Evolutionary conservation across 495 filamentous ascomycete genomes (phyloP).

Genomic region (Penicillium angulare): DNA sequence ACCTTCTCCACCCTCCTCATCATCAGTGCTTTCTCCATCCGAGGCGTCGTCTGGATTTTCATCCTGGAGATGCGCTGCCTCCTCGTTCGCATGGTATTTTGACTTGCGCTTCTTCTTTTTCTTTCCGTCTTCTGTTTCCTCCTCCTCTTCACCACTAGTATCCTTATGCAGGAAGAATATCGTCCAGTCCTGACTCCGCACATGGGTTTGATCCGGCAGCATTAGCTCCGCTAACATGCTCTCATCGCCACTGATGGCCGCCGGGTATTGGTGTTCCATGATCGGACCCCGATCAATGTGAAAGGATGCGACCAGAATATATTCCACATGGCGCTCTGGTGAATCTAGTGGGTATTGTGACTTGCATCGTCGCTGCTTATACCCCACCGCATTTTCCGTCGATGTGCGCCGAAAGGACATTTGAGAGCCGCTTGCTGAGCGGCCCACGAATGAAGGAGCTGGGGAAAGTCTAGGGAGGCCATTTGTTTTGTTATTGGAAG

Average conservation of each 20-base stretch:
- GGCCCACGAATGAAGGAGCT: conserved; percentile 52
- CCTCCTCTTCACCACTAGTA: conserved; percentile 74
- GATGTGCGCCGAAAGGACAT: conserved; percentile 44
- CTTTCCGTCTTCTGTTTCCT: conserved; percentile 53
- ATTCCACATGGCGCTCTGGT: conserved; percentile 92
- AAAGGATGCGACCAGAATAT: conserved; percentile 97
- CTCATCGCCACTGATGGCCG: conserved; percentile 94
- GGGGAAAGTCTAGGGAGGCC: conserved; percentile 56
- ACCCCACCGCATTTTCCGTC: conserved; percentile 39
- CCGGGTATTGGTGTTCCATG: conserved; percentile 98
- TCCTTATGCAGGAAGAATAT: conserved; percentile 99
- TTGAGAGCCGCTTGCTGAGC: conserved; percentile 50
- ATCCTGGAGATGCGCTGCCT: conserved; percentile 46
- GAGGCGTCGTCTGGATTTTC: conserved; percentile 48
- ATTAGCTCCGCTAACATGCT: conserved; percentile 98
- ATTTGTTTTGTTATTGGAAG: conserved; percentile 46
- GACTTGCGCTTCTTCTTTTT: conserved; percentile 51
- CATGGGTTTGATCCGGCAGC: conserved; percentile 96
- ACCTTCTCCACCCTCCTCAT: conserved; percentile 62
- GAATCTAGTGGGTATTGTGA: conserved; percentile 84
- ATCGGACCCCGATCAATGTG: conserved; percentile 93
- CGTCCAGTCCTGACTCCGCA: conserved; percentile 96
- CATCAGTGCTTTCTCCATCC: conserved; percentile 48
- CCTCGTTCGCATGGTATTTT: conserved; percentile 48
- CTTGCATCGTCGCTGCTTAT: conserved; percentile 55